A percentile compares a stretch with the other conserved stretches of the same genome.
These are phyloP conservation scores for Chalciporus sp. DNA, from an alignment of 1,284 basidiomycete species.

Conservation along the genomic window DNA sequence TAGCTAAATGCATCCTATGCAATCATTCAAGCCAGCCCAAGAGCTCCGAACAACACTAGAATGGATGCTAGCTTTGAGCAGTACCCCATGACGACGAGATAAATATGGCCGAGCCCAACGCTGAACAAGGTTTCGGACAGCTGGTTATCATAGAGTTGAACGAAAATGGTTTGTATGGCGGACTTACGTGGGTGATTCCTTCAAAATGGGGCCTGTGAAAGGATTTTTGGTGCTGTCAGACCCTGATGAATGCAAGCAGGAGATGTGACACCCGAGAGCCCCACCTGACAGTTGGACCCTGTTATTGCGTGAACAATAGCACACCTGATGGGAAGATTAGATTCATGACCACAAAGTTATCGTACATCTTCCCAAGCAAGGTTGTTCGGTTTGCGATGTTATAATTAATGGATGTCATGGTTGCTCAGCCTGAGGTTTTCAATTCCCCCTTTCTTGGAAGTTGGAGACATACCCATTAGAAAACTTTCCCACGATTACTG, in stretches of 20 bases:
- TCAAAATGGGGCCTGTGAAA: constrained; percentile 21
- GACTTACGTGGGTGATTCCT: constrained; percentile 26
- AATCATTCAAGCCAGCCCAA: background rate
- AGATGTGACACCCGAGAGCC: constrained; percentile 7
- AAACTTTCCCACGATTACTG: constrained; percentile 26
- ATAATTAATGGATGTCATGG: background rate
- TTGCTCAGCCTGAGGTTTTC: background rate
- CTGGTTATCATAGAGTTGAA: constrained; percentile 20
- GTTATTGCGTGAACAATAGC: constrained; percentile 22
- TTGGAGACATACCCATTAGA: background rate
- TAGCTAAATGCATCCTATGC: background rate
- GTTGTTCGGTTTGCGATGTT: constrained; percentile 9
- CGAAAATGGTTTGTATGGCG: constrained; percentile 10
- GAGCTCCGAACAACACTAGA: constrained; percentile 3
- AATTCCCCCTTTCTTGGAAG: constrained; percentile 6
- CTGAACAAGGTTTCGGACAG: constrained; percentile 3
- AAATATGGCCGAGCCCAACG: constrained; percentile 8
- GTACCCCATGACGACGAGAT: constrained; percentile 21
- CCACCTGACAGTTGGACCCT: constrained; percentile 28
- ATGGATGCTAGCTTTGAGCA: background rate
- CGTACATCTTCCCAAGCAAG: constrained; percentile 17
- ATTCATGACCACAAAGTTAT: constrained; percentile 17
- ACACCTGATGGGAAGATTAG: constrained; percentile 32
- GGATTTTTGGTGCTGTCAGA: constrained; percentile 31
- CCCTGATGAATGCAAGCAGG: constrained; percentile 23